Percentiles rank a stretch among this genome's conserved stretches.
These are phyloP conservation scores for Rhizopogon sp. DNA, from an alignment of 768 basidiomycete genomes.

Conservation along the genomic window DNA sequence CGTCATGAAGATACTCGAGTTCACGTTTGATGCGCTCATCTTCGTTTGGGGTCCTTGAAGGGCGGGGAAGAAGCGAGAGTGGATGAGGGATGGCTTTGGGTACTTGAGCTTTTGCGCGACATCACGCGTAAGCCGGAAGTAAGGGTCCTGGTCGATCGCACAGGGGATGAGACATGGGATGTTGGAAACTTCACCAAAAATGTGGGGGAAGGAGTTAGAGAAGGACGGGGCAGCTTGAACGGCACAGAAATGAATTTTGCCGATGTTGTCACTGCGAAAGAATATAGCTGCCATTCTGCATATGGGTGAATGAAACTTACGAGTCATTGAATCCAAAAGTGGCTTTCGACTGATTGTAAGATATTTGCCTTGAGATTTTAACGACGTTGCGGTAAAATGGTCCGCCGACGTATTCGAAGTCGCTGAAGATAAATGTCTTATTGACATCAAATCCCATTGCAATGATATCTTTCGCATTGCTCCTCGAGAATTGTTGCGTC, in stretches of 20 bases:
- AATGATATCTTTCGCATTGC: slow-evolving; percentile 95
- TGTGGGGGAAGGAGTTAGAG: slow-evolving; percentile 97
- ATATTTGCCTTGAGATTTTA: slow-evolving; percentile 88
- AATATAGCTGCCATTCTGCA: not conserved
- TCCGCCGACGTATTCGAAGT: slow-evolving; percentile 87
- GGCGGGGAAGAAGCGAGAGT: slow-evolving; percentile 97
- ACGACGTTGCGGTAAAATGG: slow-evolving; percentile 93
- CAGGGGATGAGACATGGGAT: slow-evolving; percentile 95
- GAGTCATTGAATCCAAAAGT: slow-evolving; percentile 97
- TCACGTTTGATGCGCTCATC: slow-evolving; percentile 95
- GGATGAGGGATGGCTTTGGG: slow-evolving; percentile 88
- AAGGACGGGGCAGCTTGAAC: slow-evolving; percentile 96
- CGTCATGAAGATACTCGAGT: slow-evolving; percentile 94
- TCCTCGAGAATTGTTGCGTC: slow-evolving; percentile 71
- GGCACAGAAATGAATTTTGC: slow-evolving; percentile 94
- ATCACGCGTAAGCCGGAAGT: slow-evolving; percentile 97
- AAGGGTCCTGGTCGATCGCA: slow-evolving; percentile 96
- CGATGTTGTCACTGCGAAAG: slow-evolving; percentile 85
- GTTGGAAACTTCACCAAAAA: slow-evolving; percentile 78
- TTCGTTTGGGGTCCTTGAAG: slow-evolving; percentile 97
- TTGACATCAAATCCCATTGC: slow-evolving; percentile 89
- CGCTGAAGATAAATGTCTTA: slow-evolving; percentile 96
- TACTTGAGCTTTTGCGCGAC: slow-evolving; percentile 92
- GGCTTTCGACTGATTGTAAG: slow-evolving; percentile 88
- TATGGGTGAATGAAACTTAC: slow-evolving; percentile 42